Evolutionary conservation across 192 early-diverging fungal species (phyloP), one percentile per base, ranked within the genome.

Genomic region (Entomortierella beljakovae): DNA sequence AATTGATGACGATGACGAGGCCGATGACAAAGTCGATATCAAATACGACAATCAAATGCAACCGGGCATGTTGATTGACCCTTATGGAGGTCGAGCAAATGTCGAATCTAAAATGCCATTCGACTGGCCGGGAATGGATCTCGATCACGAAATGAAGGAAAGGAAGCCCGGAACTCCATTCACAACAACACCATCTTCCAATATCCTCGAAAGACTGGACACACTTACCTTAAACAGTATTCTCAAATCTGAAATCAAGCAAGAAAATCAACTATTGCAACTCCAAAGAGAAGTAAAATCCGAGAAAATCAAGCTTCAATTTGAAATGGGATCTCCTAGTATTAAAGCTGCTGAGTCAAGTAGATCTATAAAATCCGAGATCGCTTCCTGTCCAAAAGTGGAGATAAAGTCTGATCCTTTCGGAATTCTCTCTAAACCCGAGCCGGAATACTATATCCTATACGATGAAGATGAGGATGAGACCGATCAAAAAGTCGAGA

Each of bases 361-460:
- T 4, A 46, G 10, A 32, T 10, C 32, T 15, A 32, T 31, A 13
- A 34, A 29, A 62, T 26, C 42, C 22, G 43, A 23, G 25, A 22
- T 15, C 2, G 7, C 22, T 38, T 16, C 3, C 43, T 20, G 51
- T 1, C 34, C 20, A 15, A 28, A 40, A 23, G 35, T 25, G 32
- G 43, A 61, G 16, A 16, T 29, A 42, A 29, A 49, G 57, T 26
- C 2, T 4, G 15, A 58, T 2, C n/a, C 29, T 60, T 25, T 7
- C 6, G 52, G 3, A n/a, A 23, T 49, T 9, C 18, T 10, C 15
- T 20, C 25, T 0, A 66, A 57, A 33, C 42, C 32, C 20, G 65
- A 68, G 38, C 54, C 46, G 2, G 56, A 49, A 28, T 32, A 68
- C 56, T 57, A 68, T n/a, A 25, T 68, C 31, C 29, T 58, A 9